A percentile compares a stretch with the other conserved stretches of the same genome.
Conservation (phyloP, 345 rosid genomes). For the Turritis glabra region DNA sequence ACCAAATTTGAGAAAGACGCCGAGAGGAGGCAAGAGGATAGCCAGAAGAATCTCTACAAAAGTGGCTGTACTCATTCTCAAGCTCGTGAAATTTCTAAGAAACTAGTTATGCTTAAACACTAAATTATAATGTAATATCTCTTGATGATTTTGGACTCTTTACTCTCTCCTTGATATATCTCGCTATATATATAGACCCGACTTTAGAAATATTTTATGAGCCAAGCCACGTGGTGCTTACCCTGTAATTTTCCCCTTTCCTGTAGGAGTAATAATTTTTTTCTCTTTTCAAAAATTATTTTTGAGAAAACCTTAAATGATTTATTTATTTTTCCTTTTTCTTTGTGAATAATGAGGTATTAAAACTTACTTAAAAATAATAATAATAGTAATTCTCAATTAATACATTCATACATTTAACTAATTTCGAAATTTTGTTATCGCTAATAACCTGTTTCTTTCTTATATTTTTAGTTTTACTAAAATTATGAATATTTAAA, state of each 20-base stretch:
- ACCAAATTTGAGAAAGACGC: conserved; percentile 82
- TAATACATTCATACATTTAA: no score
- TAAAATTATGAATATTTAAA: no score
- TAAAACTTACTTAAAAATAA: not conserved
- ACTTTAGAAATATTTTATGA: not conserved
- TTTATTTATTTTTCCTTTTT: not conserved
- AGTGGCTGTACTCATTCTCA: conserved; percentile 43
- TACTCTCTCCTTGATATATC: not conserved
- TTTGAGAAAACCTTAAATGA: not conserved
- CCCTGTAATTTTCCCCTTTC: not conserved
- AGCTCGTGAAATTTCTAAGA: conserved; percentile 10
- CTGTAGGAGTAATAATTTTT: not conserved
- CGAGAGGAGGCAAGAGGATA: conserved; percentile 85
- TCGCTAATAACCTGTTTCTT: no score
- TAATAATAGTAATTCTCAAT: no score
- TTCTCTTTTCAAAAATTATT: not conserved
- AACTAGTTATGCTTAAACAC: not conserved
- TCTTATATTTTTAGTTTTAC: no score
- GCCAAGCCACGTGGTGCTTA: conserved; percentile 29
- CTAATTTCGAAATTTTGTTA: no score
- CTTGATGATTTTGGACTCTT: conserved; percentile 11
- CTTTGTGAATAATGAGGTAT: not conserved
- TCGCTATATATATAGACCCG: conserved; percentile 7
- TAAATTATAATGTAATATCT: not conserved
- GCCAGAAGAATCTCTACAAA: conserved; percentile 75